These are phyloP conservation scores for Epicoccum nigrum DNA, from an alignment of 2,329 filamentous ascomycete species.

Conservation along the genomic window DNA sequence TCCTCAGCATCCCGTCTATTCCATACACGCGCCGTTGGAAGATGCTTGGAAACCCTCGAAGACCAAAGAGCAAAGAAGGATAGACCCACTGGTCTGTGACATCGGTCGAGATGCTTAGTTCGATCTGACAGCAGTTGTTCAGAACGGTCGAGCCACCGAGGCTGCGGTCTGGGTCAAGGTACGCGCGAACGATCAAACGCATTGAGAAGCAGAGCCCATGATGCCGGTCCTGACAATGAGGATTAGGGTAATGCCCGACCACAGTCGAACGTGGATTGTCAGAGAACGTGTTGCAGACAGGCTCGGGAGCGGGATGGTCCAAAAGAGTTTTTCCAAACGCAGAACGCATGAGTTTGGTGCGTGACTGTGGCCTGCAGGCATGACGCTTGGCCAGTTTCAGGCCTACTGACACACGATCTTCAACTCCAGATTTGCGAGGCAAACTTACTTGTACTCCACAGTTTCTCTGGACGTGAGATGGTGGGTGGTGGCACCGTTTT, in stretches of 20 bases:
- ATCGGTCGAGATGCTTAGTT: constrained; percentile 27
- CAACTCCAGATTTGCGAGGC: neutral
- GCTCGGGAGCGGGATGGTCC: constrained; percentile 24
- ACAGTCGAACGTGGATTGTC: constrained; percentile 40
- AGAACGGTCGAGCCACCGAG: constrained; percentile 25
- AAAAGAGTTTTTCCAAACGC: constrained; percentile 30
- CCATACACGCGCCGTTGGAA: constrained; percentile 45
- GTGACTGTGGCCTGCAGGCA: constrained; percentile 35
- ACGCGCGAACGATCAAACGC: constrained; percentile 43
- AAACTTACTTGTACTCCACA: neutral
- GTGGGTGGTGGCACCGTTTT: constrained; percentile 9
- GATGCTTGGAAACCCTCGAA: constrained; percentile 34
- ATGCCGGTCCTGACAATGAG: constrained; percentile 26
- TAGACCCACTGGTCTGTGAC: constrained; percentile 39
- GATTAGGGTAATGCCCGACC: constrained; percentile 27
- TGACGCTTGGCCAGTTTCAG: constrained; percentile 47
- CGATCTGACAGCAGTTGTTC: constrained; percentile 25
- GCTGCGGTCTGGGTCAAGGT: constrained; percentile 27
- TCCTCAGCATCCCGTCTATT: constrained; percentile 37
- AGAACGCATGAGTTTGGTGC: constrained; percentile 45
- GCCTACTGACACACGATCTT: constrained; percentile 9
- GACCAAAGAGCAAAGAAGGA: constrained; percentile 24
- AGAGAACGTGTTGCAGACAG: constrained; percentile 45
- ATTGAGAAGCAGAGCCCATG: constrained; percentile 26
- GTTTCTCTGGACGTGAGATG: neutral